Base-by-base conservation (phyloP, 1,284 basidiomycete species). In the Coniophora puteana region DNA sequence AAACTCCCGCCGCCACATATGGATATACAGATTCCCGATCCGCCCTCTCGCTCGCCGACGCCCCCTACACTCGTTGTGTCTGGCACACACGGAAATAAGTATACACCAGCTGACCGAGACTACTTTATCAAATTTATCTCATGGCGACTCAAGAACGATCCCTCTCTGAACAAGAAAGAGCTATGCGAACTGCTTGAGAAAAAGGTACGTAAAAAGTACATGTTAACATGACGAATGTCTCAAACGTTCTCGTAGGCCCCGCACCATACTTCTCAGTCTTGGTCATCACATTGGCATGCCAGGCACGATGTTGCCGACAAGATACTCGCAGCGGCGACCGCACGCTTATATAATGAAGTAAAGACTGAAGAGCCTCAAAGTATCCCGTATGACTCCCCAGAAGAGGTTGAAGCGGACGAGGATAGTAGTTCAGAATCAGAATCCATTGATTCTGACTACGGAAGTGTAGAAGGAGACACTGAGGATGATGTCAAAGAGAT, bases 111-210 rank as follows among this genome's bases (percentile, higher is more conserved):
- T 49, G 83, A 87, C 52, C 69, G 71, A 28, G 67, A 71, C 3
- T 87, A 72, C 49, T 81, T 87, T 52, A 63, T 80, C 50, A 74
- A 76, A 32, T 83, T 80, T 47, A 68, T 83, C 24, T 62, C 69
- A 30, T 84, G 80, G 76, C 66, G 72, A 38, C 58, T 83, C 27
- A 70, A 73, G 47, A 53, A 66, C 29, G 66, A 84, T 51, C 67
- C 80, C 14, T 63, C 54, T 7, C 53, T 81, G 40, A 70, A 66
- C 17, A 71, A 79, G 49, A 58, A 59, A 35, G 69, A 78, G 36
- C 51, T 86, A n/a, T 77, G 76, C 52, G 65, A 70, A 26, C 51
- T 66, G 34, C 58, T 86, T 26, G 68, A 72, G 16, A 63, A 74
- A 51, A 83, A 82, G 67, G 83, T 47, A 41, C 36, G 40, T 45